Base-by-base conservation (phyloP, 805 yeast species). In the Maudiozyma bulderi region DNA sequence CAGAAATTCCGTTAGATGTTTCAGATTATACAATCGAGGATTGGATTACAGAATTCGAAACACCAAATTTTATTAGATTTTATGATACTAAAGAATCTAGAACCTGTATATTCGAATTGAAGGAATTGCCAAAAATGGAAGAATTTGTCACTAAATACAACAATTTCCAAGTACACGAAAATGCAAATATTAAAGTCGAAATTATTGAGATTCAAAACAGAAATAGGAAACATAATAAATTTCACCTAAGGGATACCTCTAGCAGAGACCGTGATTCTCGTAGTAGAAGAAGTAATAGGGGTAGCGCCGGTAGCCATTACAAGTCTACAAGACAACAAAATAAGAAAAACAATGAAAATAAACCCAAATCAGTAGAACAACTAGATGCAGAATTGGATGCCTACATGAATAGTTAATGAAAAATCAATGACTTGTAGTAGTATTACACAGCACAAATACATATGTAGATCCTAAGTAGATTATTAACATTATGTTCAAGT, bases 11-110 rank as follows among this genome's bases (percentile, higher is more conserved):
- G 3, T 46, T 65, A 28, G 62, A 60, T 32, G 59, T 53, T 6
- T 61, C 67, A 14, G 69, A 65, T 45, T 64, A 52, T 47, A 46
- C 54, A 8, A 47, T 64, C 11, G 69, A 64, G 48, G 69, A 65
- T 49, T 47, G 62, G 53, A 50, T 64, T n/a, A 62, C 62, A 32
- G 66, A 61, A 41, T 50, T 57, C 41, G 61, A 60, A 2, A 50
- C 50, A 30, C 56, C 60, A 7, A 46, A 50, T 13, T 61, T 53
- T 33, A 44, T 53, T 6, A 60, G 59, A 32, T 50, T 62, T 33
- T 57, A 54, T 44, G 69, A 65, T 44, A 50, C 52, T 6, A 55
- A 61, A 47, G 65, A 60, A 7, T 53, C 51, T 37, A 58, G 69
- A 45, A 54, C 58, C n/a, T 64, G 62, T 39, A 52, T 64, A 8